A percentile compares a stretch with the other conserved stretches of the same genome.
These are phyloP conservation scores for Syzygium aqueum DNA, from an alignment of 345 rosid species.

Conservation along the genomic window DNA sequence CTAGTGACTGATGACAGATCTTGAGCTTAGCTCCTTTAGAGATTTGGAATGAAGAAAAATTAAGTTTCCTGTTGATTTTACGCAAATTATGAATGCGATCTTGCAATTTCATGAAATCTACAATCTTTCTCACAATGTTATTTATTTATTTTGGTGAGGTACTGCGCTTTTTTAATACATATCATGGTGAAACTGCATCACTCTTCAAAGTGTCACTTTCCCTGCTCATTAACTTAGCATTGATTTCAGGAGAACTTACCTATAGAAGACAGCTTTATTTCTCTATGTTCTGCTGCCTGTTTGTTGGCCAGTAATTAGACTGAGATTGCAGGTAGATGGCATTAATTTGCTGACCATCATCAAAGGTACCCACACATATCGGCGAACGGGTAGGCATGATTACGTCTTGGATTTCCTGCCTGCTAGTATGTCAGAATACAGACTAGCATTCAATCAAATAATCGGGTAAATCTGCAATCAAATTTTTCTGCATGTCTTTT, in stretches of 20 bases:
- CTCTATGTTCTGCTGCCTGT: neutral
- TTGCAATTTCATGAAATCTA: neutral
- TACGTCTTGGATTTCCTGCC: slow-evolving; percentile 57
- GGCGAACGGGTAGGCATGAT: slow-evolving; percentile 50
- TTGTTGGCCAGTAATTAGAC: neutral
- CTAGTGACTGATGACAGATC: neutral
- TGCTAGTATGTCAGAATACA: slow-evolving; percentile 58
- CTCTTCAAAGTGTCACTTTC: neutral
- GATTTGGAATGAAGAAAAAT: neutral
- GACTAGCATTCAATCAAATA: slow-evolving; percentile 15
- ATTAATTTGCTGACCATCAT: slow-evolving; percentile 64
- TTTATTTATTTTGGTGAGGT: neutral
- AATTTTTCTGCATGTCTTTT: neutral
- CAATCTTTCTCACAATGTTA: neutral
- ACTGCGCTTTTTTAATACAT: neutral
- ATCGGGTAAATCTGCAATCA: slow-evolving; percentile 30
- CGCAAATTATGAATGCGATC: neutral
- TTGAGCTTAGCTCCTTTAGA: neutral
- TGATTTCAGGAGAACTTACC: neutral
- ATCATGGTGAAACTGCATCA: neutral
- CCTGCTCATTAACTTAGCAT: neutral
- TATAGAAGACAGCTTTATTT: neutral
- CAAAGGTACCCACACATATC: slow-evolving; percentile 64
- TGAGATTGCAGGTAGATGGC: slow-evolving; percentile 49
- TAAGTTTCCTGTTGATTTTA: neutral